Conservation (phyloP, 2,329 filamentous ascomycete species). For the Samsoniella hepiali region DNA sequence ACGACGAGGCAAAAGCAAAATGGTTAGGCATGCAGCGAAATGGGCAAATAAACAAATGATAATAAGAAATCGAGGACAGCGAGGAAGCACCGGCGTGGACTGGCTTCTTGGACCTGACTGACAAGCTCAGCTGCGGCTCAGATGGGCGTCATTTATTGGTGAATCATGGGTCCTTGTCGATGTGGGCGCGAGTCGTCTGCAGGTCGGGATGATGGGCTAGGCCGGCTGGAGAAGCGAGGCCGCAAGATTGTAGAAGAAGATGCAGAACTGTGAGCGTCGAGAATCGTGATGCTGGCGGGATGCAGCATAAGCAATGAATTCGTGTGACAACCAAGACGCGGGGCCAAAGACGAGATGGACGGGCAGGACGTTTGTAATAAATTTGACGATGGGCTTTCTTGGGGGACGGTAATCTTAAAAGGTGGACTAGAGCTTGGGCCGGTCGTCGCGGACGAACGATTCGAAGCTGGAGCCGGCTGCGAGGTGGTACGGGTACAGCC, state of each 20-base stretch:
- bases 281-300: background rate
- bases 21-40: background rate
- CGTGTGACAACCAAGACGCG: background rate
- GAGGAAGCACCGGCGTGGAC: background rate
- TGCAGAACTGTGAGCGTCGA: background rate
- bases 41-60: background rate
- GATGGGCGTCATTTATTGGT: background rate
- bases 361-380: background rate
- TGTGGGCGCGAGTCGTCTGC: background rate
- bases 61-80: background rate
- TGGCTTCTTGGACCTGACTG: background rate
- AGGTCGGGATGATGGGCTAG: background rate
- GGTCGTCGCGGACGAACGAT: constrained; percentile 2
- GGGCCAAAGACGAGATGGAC: background rate
- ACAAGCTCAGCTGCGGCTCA: constrained; percentile 12
- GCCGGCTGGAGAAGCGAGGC: background rate
- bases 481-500: background rate
- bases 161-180: background rate
- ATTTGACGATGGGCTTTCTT: constrained; percentile 5
- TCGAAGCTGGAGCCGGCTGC: background rate
- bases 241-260: background rate
- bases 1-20: background rate
- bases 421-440: constrained; percentile 17
- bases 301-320: background rate
- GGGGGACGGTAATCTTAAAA: constrained; percentile 16